These are phyloP conservation scores for Jimgerdemannia lactiflua DNA, from an alignment of 192 early-diverging fungal genomes.

Conservation along the genomic window DNA sequence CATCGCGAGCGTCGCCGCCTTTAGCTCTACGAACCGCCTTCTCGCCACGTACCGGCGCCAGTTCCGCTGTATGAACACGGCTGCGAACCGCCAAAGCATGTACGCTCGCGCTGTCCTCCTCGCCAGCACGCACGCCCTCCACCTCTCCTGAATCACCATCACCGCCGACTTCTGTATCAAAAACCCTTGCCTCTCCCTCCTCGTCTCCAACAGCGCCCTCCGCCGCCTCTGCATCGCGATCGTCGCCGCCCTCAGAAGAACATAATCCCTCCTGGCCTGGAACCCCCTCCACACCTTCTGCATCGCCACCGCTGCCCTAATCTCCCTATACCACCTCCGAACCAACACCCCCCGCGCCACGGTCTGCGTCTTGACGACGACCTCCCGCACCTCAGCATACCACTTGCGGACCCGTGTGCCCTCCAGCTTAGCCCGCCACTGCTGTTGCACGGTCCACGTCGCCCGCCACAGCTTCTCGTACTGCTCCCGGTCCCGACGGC, in stretches of 20 bases:
- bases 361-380: neutral
- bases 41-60: conserved; percentile 13
- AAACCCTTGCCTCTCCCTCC: conserved; percentile 12
- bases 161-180: conserved; percentile 10
- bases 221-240: conserved; percentile 12
- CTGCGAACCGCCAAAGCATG: conserved; percentile 10
- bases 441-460: conserved; percentile 17
- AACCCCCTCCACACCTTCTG: neutral
- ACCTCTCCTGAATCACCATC: conserved; percentile 22
- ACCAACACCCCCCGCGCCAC: neutral
- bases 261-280: neutral
- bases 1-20: conserved; percentile 19
- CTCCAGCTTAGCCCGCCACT: conserved; percentile 18
- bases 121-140: conserved; percentile 17
- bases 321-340: neutral
- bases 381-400: neutral
- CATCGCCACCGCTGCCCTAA: neutral
- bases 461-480: conserved; percentile 24
- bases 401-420: neutral
- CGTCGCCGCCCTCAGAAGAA: neutral
- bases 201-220: conserved; percentile 11
- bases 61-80: conserved; percentile 12
- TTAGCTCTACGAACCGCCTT: conserved; percentile 5
- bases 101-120: conserved; percentile 14
- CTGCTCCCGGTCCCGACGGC: conserved; percentile 6